A percentile compares a stretch with the other conserved stretches of the same genome.
Evolutionary conservation across 495 filamentous ascomycete genomes (phyloP).

Genomic region (Xylaria intraflava): DNA sequence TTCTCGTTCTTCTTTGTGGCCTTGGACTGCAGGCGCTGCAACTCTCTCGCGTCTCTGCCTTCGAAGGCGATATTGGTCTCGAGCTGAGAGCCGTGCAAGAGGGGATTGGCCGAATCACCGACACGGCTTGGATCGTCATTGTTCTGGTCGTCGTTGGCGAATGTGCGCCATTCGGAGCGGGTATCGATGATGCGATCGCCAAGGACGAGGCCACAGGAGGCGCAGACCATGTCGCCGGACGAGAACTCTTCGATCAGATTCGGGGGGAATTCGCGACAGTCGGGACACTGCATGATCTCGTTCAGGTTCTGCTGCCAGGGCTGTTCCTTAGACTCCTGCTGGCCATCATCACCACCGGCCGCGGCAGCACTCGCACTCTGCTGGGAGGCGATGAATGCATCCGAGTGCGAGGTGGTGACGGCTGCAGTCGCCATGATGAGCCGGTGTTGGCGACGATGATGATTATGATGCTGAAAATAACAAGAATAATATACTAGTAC

Average conservation of each 20-base stretch:
- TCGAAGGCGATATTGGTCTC: constrained; percentile 83
- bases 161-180: constrained; percentile 96
- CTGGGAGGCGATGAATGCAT: constrained; percentile 14
- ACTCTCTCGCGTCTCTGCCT: constrained; percentile 62
- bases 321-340: constrained; percentile 14
- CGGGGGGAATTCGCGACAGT: constrained; percentile 86
- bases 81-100: constrained; percentile 87
- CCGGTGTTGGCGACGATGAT: not conserved
- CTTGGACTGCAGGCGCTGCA: constrained; percentile 83
- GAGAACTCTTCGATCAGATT: constrained; percentile 90
- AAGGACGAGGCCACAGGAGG: constrained; percentile 84
- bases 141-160: constrained; percentile 90
- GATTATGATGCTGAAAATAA: not conserved
- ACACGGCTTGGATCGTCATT: constrained; percentile 97
- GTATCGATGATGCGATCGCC: constrained; percentile 88
- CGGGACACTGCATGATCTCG: constrained; percentile 71
- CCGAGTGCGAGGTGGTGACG: constrained; percentile 7
- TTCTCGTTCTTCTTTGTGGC: constrained; percentile 90
- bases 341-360: not conserved
- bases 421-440: not conserved
- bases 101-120: constrained; percentile 78
- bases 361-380: constrained; percentile 4
- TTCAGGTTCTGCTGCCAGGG: constrained; percentile 61
- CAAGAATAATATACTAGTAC: not conserved
- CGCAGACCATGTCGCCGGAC: constrained; percentile 87